Percentiles rank a stretch among this genome's conserved stretches.
Evolutionary conservation across 179 eudicot genomes (phyloP).

Genomic region (Patellifolia procumbens): DNA sequence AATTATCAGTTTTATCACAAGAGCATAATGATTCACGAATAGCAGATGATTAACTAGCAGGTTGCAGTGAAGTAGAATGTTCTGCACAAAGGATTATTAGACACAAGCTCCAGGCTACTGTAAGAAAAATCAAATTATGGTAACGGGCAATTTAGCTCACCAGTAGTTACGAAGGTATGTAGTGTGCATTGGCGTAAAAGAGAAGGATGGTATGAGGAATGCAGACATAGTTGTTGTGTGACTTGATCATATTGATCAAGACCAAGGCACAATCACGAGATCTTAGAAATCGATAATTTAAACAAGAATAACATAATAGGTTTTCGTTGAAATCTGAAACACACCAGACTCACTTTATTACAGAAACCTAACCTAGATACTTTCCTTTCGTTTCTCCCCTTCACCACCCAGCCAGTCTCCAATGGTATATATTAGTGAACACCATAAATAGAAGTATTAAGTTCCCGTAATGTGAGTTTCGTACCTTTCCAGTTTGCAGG

Average conservation of each 20-base stretch:
- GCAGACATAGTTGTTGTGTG: neutral
- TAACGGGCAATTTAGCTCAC: too few species aligned
- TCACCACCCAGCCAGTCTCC: neutral
- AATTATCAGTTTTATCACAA: neutral
- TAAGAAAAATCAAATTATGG: too few species aligned
- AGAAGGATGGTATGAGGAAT: neutral
- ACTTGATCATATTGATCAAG: neutral
- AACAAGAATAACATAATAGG: too few species aligned
- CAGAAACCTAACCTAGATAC: too few species aligned
- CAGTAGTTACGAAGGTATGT: neutral
- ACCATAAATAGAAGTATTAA: too few species aligned
- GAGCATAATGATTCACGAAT: too few species aligned
- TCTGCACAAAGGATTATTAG: neutral
- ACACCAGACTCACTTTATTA: too few species aligned
- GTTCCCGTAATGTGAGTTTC: neutral
- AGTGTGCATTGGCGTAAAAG: neutral
- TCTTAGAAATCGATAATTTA: too few species aligned
- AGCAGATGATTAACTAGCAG: neutral
- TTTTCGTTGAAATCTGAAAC: too few species aligned
- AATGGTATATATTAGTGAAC: neutral
- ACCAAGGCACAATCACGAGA: too few species aligned
- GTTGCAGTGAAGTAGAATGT: neutral
- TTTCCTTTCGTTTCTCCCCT: neutral
- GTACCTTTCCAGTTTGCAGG: constrained; percentile 85
- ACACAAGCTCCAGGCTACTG: too few species aligned